Percentiles rank a stretch among this genome's conserved stretches.
Evolutionary conservation across 176 grass and related monocot species (phyloP).

Genomic region (Aegilops tauschii): DNA sequence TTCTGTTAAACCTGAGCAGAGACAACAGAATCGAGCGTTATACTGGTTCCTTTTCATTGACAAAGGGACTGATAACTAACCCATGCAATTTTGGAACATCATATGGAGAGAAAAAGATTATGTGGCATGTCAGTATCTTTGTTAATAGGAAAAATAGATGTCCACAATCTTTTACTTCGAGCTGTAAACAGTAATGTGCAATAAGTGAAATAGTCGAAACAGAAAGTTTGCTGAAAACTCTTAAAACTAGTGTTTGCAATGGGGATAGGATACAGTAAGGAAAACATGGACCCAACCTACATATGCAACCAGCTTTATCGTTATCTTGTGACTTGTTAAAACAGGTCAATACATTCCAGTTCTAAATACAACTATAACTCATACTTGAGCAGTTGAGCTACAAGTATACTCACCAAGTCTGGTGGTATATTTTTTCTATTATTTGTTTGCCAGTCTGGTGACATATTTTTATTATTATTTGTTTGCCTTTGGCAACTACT

Average conservation of each 20-base stretch:
- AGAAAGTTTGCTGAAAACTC: neutral
- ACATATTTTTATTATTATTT: neutral
- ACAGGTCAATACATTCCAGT: neutral
- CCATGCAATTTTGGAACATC: neutral
- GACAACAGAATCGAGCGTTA: neutral
- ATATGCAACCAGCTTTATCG: neutral
- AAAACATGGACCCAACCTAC: constrained; percentile 5
- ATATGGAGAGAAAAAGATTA: neutral
- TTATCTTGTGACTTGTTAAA: neutral
- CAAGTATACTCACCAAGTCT: neutral
- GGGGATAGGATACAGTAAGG: neutral
- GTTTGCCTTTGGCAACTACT: neutral
- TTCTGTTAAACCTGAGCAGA: constrained; percentile 86
- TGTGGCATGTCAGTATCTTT: neutral
- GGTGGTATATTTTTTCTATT: neutral
- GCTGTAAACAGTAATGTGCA: neutral
- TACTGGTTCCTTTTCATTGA: constrained; percentile 21
- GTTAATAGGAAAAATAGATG: constrained; percentile 19
- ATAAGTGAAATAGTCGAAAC: neutral
- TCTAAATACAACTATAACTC: constrained; percentile 14
- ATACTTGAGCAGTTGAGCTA: constrained; percentile 20
- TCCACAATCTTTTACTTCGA: neutral
- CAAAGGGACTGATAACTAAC: neutral
- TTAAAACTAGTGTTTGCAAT: neutral
- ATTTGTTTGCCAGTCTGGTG: neutral